Evolutionary conservation across 2,329 filamentous ascomycete genomes (phyloP).

Genomic region (Cercospora berteroae): DNA sequence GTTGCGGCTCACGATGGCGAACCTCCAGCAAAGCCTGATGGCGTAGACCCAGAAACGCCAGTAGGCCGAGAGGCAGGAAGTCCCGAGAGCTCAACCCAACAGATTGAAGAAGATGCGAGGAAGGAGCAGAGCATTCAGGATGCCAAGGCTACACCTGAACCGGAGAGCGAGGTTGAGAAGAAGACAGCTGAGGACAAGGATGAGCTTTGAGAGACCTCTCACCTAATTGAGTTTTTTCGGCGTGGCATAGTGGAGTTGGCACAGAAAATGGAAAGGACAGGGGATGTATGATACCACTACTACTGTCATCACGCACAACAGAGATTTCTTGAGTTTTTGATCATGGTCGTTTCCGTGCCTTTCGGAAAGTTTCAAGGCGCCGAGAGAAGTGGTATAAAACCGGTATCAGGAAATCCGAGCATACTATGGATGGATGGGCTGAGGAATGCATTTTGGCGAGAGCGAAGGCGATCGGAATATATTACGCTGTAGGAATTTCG

Average conservation of each 20-base stretch:
- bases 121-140: slow-evolving; percentile 48
- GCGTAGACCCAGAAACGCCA: slow-evolving; percentile 54
- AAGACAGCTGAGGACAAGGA: slow-evolving; percentile 23
- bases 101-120: slow-evolving; percentile 41
- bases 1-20: slow-evolving; percentile 48
- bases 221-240: neutral
- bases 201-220: slow-evolving; percentile 23
- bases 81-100: slow-evolving; percentile 39
- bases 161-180: slow-evolving; percentile 23
- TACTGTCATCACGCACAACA: neutral
- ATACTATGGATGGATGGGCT: neutral
- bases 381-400: neutral
- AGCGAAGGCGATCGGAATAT: neutral
- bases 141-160: slow-evolving; percentile 29
- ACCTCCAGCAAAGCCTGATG: slow-evolving; percentile 23
- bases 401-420: neutral
- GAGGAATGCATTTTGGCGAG: neutral
- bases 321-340: neutral
- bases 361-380: neutral
- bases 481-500: neutral
- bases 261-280: neutral
- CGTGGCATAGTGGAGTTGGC: neutral
- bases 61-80: slow-evolving; percentile 39
- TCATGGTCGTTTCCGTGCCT: neutral
- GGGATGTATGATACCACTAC: slow-evolving; percentile 2